Percentiles rank a stretch among this genome's conserved stretches.
Evolutionary conservation across 352 stramenopile genomes (phyloP).

Genomic region (Aphanomyces cochlioides): DNA sequence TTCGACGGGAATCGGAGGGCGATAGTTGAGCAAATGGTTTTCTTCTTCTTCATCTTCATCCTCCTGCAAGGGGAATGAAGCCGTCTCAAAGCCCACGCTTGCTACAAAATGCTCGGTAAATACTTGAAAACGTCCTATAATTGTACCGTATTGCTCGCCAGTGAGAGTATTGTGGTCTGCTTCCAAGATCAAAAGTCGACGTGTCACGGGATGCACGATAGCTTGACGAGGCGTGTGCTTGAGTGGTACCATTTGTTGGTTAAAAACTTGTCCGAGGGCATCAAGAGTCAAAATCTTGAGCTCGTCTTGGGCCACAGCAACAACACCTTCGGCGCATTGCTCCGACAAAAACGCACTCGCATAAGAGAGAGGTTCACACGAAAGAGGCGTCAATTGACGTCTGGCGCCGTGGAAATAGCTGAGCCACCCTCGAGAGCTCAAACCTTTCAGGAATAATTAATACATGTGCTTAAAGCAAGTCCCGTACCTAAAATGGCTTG

Average conservation of each 20-base stretch:
- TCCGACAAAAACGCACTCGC: slow-evolving; percentile 96
- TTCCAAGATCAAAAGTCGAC: slow-evolving; percentile 95
- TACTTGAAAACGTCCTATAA: neutral
- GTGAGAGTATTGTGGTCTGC: slow-evolving; percentile 96
- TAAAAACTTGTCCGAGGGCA: slow-evolving; percentile 94
- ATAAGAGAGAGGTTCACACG: slow-evolving; percentile 93
- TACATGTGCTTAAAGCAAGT: slow-evolving; percentile 62
- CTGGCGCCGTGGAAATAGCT: slow-evolving; percentile 90
- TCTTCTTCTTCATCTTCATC: slow-evolving; percentile 89
- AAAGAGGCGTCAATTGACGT: slow-evolving; percentile 92
- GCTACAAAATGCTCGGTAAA: slow-evolving; percentile 29
- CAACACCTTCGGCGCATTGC: slow-evolving; percentile 94
- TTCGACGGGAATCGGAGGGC: slow-evolving; percentile 52
- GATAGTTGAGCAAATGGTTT: slow-evolving; percentile 58
- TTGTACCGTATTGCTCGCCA: slow-evolving; percentile 78
- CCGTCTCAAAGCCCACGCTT: slow-evolving; percentile 60
- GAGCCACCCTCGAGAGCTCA: slow-evolving; percentile 88
- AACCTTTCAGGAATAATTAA: neutral
- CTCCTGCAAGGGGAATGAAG: slow-evolving; percentile 42
- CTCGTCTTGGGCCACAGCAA: slow-evolving; percentile 92
- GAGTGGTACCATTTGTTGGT: slow-evolving; percentile 93
- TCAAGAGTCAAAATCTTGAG: slow-evolving; percentile 98
- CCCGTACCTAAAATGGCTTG: slow-evolving; percentile 86
- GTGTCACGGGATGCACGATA: slow-evolving; percentile 81
- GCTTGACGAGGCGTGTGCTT: slow-evolving; percentile 97